These are phyloP conservation scores for Phytophthora pini DNA, from an alignment of 352 stramenopile genomes.

Conservation along the genomic window DNA sequence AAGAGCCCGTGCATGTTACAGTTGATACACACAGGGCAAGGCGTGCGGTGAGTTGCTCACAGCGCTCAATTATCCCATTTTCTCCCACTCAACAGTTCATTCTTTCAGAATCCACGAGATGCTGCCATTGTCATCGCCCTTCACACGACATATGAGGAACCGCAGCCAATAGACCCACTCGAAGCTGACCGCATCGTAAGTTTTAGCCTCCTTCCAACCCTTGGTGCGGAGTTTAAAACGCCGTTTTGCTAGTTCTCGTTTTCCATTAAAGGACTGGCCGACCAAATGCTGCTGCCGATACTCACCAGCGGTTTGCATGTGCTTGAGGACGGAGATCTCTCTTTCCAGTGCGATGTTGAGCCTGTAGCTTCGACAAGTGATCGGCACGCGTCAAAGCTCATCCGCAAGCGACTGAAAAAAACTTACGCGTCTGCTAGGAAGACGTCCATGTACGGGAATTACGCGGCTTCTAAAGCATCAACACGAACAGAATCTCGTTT, in stretches of 20 bases:
- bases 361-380: conserved; percentile 21
- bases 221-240: too few species aligned
- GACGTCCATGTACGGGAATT: conserved; percentile 21
- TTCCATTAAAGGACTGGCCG: conserved; percentile 22
- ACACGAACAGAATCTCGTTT: conserved; percentile 43
- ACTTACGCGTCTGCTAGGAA: conserved; percentile 22
- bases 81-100: background rate
- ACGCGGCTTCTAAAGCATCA: conserved; percentile 40
- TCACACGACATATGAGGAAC: conserved; percentile 10
- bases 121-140: conserved; percentile 12
- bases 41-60: conserved; percentile 10
- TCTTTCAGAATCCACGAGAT: conserved; percentile 20
- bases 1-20: conserved; percentile 4
- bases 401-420: conserved; percentile 31
- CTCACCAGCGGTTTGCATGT: conserved; percentile 17
- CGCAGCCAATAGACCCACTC: conserved; percentile 20
- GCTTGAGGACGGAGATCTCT: conserved; percentile 19
- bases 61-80: background rate
- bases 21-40: conserved; percentile 12
- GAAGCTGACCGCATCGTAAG: conserved; percentile 30
- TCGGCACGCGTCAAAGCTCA: conserved; percentile 32
- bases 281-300: conserved; percentile 32
- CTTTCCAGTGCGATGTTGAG: conserved; percentile 23
- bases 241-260: conserved; percentile 12
- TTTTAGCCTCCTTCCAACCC: background rate